Evolutionary conservation across 2,329 filamentous ascomycete species (phyloP), one percentile per base, ranked within the genome.

Genomic region (Fusarium sp.): DNA sequence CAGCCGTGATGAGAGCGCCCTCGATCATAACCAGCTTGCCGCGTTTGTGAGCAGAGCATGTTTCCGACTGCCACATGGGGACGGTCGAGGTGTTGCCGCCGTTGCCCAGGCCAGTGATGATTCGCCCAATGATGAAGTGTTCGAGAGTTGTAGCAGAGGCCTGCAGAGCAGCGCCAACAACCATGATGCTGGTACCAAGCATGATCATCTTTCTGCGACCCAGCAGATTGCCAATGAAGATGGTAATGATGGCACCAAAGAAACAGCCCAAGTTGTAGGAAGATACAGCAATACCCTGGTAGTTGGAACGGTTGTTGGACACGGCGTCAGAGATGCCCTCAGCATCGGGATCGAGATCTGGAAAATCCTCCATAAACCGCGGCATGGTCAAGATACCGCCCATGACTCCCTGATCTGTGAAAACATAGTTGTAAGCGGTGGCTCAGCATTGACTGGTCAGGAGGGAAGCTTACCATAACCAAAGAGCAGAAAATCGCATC

Each of bases 371-470:
- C 16, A 90, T 82, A 76, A 91, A 91, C 71, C 88, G 81, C 30
- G 82, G 80, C 10, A 95, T 86, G 4, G 91, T 93, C 60, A 95
- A 82, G 68, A 95, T 89, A 60, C 90, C 90, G 47, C 91, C 92
- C 86, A 93, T 94, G 10, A 94, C 91, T 76, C 92, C 90, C 79
- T 92, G 91, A 78, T 94, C 92, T 90, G 86, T 37, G 15, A 16
- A 6, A 41, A 12, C 11, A 16, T 23, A 34, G 30, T 2, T 13
- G 7, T 71, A 15, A 27, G 34, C 15, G 6, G 7, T 9, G 12
- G 31, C 8, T 34, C 5, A 40, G 3, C 27, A 34, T 39, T 12
- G 47, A 39, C 30, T 36, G 31, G 4, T 23, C 16, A 16, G 18
- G 47, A 37, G 31, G 16, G 15, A 55, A 40, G 52, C 79, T 53